Evolutionary conservation across 1,139 yeast species (phyloP), one percentile per base, ranked within the genome.

Genomic region (Pichia sp.): DNA sequence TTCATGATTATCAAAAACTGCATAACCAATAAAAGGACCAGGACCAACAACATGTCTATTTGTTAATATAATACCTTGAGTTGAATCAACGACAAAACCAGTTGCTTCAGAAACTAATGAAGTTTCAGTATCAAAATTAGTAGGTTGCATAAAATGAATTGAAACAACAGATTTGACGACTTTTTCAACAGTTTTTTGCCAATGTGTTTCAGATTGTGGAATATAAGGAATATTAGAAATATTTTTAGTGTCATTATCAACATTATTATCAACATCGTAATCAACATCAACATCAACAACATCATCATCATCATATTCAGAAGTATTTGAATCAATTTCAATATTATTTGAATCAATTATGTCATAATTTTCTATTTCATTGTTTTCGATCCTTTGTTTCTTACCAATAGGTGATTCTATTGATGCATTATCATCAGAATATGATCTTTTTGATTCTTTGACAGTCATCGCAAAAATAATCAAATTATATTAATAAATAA

Each of bases 1-100:
- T 65, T 90, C 97, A 62, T 90, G 97, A 61, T 90, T 90, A 61
- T 90, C 96, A 60, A 89, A 89, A 1, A 90, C 90, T 0, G 87
- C 95, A 58, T 83, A 87, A 1, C 97, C 96, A 39, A 80, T 76
- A 60, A 90, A 87, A 2, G 96, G 96, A 9, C 97, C 96, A 0
- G 96, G 89, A 1, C 96, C 96, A 36, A 89, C 96, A 39, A 89
- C 97, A 61, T 89, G 97, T 62, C 96, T 76, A 66, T 90, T 90
- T 12, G 97, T 90, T 60, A 90, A 71, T 49, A 90, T 87, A 51
- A 87, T 74, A 9, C 97, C 97, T 36, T 78, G 65, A 46, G 74
- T 70, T 4, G 90, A 73, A 62, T 90, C 97, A 11, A 90, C 97
- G n/a, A 90, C 87, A 62, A 90, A 89, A 6, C 97, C 97, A 1